Conservation (phyloP, 169 alveolate species). For the Theileria sp. region DNA sequence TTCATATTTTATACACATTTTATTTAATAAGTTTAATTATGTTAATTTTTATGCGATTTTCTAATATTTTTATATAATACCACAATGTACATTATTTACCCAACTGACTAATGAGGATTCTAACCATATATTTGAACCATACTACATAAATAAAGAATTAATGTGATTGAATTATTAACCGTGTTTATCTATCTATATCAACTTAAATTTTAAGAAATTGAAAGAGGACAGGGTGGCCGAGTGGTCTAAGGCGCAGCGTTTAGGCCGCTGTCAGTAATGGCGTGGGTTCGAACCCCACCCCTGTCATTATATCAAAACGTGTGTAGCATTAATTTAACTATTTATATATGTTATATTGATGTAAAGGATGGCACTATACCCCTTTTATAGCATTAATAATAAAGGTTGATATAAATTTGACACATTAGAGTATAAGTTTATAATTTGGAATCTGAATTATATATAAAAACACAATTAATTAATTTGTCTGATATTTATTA, state of each 20-base stretch:
- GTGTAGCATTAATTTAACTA: background rate
- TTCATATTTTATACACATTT: no score
- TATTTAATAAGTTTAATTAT: no score
- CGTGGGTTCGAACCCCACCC: conserved; percentile 99
- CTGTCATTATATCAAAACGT: conserved; percentile 59
- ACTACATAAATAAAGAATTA: no score
- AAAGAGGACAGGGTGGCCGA: conserved; percentile 91
- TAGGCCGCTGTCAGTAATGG: conserved; percentile 98
- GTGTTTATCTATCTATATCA: background rate
- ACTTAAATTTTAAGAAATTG: background rate
- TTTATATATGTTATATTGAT: conserved; percentile 1
- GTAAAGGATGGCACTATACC: background rate
- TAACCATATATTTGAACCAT: background rate
- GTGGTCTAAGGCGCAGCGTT: conserved; percentile 99
- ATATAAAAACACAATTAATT: no score
- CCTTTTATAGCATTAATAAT: background rate
- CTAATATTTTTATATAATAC: no score
- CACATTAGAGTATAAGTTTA: background rate
- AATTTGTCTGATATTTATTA: no score
- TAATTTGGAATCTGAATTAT: background rate
- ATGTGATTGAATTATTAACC: no score
- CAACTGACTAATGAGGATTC: background rate
- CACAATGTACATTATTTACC: background rate
- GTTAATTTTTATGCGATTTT: background rate
- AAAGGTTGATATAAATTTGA: background rate